Percentiles rank a stretch among this genome's conserved stretches.
Evolutionary conservation across 768 basidiomycete genomes (phyloP).

Genomic region (Rubroboletus satanas): DNA sequence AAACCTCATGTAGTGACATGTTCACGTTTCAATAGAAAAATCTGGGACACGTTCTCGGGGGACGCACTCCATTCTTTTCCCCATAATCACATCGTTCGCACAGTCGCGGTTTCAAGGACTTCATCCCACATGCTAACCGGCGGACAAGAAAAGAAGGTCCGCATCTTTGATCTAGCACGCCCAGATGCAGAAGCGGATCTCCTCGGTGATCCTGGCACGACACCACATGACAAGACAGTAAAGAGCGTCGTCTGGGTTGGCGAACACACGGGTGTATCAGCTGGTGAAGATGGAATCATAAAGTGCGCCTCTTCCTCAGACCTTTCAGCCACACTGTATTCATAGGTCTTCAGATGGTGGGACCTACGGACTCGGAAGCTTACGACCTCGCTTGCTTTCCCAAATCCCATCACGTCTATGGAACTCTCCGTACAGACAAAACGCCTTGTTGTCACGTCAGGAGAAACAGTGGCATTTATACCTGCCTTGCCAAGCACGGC

Average conservation of each 20-base stretch:
- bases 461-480: slow-evolving; percentile 90
- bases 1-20: not conserved
- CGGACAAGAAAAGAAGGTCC: slow-evolving; percentile 95
- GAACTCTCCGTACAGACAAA: slow-evolving; percentile 81
- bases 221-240: slow-evolving; percentile 83
- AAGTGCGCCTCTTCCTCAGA: slow-evolving; percentile 50
- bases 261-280: slow-evolving; percentile 81
- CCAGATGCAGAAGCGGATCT: slow-evolving; percentile 88
- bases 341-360: slow-evolving; percentile 76
- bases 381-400: slow-evolving; percentile 67
- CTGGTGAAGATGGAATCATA: slow-evolving; percentile 87
- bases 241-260: slow-evolving; percentile 94
- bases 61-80: slow-evolving; percentile 90
- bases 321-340: not conserved
- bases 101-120: slow-evolving; percentile 78
- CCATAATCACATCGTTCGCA: slow-evolving; percentile 97
- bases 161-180: slow-evolving; percentile 85
- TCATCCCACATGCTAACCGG: slow-evolving; percentile 76
- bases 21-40: slow-evolving; percentile 56
- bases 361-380: slow-evolving; percentile 78
- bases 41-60: slow-evolving; percentile 95
- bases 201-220: slow-evolving; percentile 55
- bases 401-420: slow-evolving; percentile 88
- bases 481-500: slow-evolving; percentile 62
- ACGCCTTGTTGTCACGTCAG: slow-evolving; percentile 85